Base-by-base conservation (phyloP, 495 filamentous ascomycete genomes). In the Lichina pygmaea region DNA sequence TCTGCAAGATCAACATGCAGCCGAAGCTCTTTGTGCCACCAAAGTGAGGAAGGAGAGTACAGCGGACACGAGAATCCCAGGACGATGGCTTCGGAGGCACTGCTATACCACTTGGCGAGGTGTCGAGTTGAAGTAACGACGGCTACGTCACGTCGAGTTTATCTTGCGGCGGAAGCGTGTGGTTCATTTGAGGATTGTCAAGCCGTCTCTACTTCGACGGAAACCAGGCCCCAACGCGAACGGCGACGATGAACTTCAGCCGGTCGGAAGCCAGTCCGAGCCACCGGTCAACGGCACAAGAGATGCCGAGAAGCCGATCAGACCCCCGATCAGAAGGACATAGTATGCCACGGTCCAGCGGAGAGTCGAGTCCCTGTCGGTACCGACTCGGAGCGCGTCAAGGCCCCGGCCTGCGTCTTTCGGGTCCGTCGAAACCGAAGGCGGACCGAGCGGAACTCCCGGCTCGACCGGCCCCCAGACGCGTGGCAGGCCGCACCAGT, bases 1-100 rank as follows among this genome's bases (percentile, higher is more conserved):
- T 99, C 44, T 83, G 80, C 56, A 91, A 77, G 66, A 72, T 94
- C 55, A 93, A 93, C 57, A 94, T 95, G 86, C 78, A 86, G 53
- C 78, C 81, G 12, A 72, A 78, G 51, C 71, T 81, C n/a, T 94
- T 94, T 57, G 61, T 75, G 54, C 61, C 66, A 6, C 62, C 65
- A 30, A 48, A 45, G 16, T 37, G 34, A 42, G 13, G 8, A 6
- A 40, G 17, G 17, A 6, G 11, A 8, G 2, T n/a, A 11, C 9
- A 8, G 10, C 24, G 2, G 4, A 24, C 4, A 4, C 4, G 2
- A 24, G 24, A 40, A 40, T 16, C 12, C 1, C 38, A 40, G 33
- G 33, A 33, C n/a, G 7, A 12, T 13, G 30, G 16, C 24, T 8
- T 34, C 12, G 9, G 7, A 43, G 31, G 32, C 33, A 15, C 7